Evolutionary conservation across 106 monocot genomes (phyloP).

Genomic region (Dendrobium chrysotoxum): DNA sequence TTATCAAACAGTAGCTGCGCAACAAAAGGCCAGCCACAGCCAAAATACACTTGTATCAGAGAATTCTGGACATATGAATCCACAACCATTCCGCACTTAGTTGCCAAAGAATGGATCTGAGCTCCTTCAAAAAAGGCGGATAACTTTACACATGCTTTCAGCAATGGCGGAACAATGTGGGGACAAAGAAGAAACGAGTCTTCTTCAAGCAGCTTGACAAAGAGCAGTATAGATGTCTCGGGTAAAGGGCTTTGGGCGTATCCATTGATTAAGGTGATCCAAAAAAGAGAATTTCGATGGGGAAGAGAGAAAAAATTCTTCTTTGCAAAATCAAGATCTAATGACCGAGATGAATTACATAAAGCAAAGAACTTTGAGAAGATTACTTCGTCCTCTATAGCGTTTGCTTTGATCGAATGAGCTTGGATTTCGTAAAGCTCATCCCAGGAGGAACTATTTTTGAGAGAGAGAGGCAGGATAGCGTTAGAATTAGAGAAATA

Average conservation of each 20-base stretch:
- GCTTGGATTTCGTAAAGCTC: conserved; percentile 32
- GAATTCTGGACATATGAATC: conserved; percentile 30
- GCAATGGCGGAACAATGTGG: conserved; percentile 12
- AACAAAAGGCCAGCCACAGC: conserved; percentile 4
- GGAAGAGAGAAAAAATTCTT: not conserved
- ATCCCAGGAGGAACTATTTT: conserved; percentile 8
- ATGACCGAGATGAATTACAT: not conserved
- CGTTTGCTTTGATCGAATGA: conserved; percentile 25
- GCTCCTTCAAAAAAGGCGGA: conserved; percentile 8
- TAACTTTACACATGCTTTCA: conserved; percentile 35
- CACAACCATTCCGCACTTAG: not conserved
- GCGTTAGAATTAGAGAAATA: not conserved
- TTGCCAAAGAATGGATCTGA: not conserved
- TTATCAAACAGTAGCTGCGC: conserved; percentile 25
- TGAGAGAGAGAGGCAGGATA: conserved; percentile 13
- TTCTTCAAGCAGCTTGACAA: conserved; percentile 17
- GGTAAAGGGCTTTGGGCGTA: conserved; percentile 15
- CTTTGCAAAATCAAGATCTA: not conserved
- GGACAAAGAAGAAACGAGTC: conserved; percentile 8
- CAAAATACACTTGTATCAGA: conserved; percentile 27
- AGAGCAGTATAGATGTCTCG: conserved; percentile 12
- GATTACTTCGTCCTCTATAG: conserved; percentile 11
- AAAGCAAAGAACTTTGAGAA: conserved; percentile 25
- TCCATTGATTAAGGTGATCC: not conserved
- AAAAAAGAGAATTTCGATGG: not conserved